Conservation (phyloP, 345 rosid genomes). For the Sisymbrium altissimum region DNA sequence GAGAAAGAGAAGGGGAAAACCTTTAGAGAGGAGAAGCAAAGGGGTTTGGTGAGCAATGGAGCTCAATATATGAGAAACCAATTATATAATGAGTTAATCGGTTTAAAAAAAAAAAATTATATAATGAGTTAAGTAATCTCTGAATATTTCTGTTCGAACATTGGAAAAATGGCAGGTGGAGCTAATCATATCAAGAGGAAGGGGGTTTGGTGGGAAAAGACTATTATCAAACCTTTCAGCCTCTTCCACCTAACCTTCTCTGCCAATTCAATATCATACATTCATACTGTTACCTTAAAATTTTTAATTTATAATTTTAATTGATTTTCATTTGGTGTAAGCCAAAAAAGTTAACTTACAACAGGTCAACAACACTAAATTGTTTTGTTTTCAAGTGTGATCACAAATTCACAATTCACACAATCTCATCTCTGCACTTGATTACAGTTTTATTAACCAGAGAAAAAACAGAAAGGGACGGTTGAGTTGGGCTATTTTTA, state of each 20-base stretch:
- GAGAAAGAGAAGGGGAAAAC: conserved; percentile 3
- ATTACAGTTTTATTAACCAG: not conserved
- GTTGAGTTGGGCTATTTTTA: not conserved
- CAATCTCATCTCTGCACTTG: not conserved
- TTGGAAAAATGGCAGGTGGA: conserved; percentile 20
- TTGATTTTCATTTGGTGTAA: too few relatives aligned
- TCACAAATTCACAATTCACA: too few relatives aligned
- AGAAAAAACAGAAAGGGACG: not conserved
- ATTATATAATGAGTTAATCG: not conserved
- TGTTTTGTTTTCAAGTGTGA: too few relatives aligned
- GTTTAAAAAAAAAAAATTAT: too few relatives aligned
- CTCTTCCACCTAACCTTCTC: conserved; percentile 14
- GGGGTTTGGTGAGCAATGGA: conserved; percentile 14
- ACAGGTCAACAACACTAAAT: not conserved
- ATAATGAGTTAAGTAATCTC: not conserved
- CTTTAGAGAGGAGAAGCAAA: conserved; percentile 18
- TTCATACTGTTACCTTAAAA: too few relatives aligned
- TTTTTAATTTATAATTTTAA: too few relatives aligned
- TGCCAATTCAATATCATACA: not conserved
- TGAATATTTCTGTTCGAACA: not conserved
- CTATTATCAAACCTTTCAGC: not conserved
- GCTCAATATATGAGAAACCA: not conserved
- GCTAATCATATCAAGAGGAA: conserved; percentile 12
- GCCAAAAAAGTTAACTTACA: not conserved
- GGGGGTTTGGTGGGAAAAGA: conserved; percentile 25